Evolutionary conservation across 805 yeast genomes (phyloP), one percentile per base, ranked within the genome.

Genomic region (Schizosaccharomyces octosporus): DNA sequence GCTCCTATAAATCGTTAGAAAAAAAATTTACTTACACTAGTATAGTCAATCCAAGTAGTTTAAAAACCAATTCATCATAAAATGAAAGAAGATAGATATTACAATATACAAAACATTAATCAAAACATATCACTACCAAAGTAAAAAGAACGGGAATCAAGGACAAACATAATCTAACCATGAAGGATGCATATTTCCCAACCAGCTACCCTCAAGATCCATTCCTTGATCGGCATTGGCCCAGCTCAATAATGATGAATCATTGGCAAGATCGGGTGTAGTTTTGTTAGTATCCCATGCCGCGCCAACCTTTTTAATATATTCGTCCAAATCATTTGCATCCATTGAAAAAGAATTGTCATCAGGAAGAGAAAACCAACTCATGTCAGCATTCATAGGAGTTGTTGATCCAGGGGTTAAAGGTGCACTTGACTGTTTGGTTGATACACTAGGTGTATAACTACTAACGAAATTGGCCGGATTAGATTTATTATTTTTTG

Each of bases 211-310:
- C 27, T 51, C 57, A 13, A 51, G 27, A 29, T 51, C 57, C 57
- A 51, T 51, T 21, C 57, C 57, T 51, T 51, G 57, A 13, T 51
- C 57, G 36, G 57, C n/a, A 51, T 51, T 51, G 36, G 57, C 57
- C 57, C 57, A 51, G 57, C 27, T 51, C 3, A 51, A 24, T n/a
- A 51, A 29, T 4, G 57, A 51, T 5, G 57, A 51, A 24, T 51
- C 57, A 17, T 21, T 51, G 36, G 36, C 36, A 9, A 51, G 36
- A 29, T 51, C 57, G 15, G 57, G 57, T 13, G 57, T 45, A 19
- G 51, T 45, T 24, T 45, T 45, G 21, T 19, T 45, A 1, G 51
- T 9, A 45, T 45, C 51, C 51, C 21, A 45, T 5, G 51, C 27
- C 9, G 27, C 27, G 3, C 27, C 51, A 45, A 45, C 21, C 24